Evolutionary conservation across 352 stramenopile species (phyloP).

Genomic region (Lagenidium sp.): DNA sequence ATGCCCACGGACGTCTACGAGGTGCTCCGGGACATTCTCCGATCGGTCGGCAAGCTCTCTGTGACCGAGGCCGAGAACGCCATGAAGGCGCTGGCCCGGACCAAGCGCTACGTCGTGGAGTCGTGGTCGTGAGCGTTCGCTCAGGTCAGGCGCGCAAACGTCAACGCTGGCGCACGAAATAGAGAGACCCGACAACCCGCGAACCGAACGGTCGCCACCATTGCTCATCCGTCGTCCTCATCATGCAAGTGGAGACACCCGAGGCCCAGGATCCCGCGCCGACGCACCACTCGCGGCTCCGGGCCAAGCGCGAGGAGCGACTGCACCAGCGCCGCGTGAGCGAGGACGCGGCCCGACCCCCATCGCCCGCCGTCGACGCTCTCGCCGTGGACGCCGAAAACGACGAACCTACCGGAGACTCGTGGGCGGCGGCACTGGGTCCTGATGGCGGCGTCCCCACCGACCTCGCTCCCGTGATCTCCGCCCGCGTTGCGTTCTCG

Average conservation of each 20-base stretch:
- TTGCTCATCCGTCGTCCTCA: not conserved
- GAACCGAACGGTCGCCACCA: not conserved
- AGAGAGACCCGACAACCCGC: not conserved
- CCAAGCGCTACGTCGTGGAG: constrained; percentile 81
- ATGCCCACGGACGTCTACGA: constrained; percentile 91
- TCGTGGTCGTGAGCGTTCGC: constrained; percentile 80
- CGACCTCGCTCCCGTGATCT: no score
- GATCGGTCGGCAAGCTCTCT: constrained; percentile 58
- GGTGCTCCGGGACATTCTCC: constrained; percentile 79
- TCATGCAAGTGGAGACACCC: not conserved
- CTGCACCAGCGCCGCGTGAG: constrained; percentile 7
- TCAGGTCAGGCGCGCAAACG: no score
- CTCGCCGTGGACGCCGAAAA: no score
- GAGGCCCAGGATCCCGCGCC: not conserved
- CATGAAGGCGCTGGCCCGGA: constrained; percentile 65
- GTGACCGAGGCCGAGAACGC: constrained; percentile 52
- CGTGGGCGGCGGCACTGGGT: no score
- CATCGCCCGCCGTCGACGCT: no score
- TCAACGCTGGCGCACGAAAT: no score
- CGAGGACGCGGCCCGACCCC: no score
- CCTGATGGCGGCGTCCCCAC: no score
- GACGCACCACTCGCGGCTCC: constrained; percentile 39
- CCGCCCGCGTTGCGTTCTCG: no score
- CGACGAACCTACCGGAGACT: no score
- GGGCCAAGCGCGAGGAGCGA: constrained; percentile 53